Evolutionary conservation across 306 rosid genomes (phyloP).

Genomic region (Glycyrrhiza uralensis): DNA sequence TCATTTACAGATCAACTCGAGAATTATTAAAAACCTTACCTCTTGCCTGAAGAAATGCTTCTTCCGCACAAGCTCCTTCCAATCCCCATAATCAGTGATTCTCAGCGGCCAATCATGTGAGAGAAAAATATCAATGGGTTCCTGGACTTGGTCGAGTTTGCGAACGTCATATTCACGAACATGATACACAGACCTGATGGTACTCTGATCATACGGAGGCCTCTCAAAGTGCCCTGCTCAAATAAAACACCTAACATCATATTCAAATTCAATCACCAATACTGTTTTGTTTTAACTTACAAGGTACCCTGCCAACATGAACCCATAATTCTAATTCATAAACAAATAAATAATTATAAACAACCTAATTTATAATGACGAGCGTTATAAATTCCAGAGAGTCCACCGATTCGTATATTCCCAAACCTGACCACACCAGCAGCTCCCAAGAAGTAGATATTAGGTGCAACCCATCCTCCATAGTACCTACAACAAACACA

Average conservation of each 20-base stretch:
- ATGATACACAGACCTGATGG: conserved; percentile 79
- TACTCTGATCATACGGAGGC: conserved; percentile 75
- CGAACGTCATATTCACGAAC: conserved; percentile 88
- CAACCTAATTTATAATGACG: conserved; percentile 70
- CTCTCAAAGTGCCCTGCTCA: conserved; percentile 87
- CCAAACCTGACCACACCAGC: conserved; percentile 94
- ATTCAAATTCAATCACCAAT: conserved; percentile 7
- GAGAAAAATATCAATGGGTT: conserved; percentile 76
- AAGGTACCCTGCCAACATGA: background rate
- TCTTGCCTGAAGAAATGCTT: conserved; percentile 64
- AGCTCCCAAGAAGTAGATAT: conserved; percentile 82
- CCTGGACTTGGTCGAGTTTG: conserved; percentile 78
- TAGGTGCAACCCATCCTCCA: conserved; percentile 99
- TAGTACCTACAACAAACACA: conserved; percentile 53
- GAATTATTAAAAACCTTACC: conserved; percentile 37
- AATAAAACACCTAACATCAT: conserved; percentile 14
- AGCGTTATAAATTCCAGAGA: conserved; percentile 85
- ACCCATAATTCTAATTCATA: conserved; percentile 4
- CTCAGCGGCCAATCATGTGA: conserved; percentile 97
- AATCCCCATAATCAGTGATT: conserved; percentile 85
- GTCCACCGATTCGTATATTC: conserved; percentile 82
- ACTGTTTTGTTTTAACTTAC: background rate
- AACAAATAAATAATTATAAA: conserved; percentile 17
- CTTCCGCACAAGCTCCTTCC: conserved; percentile 53
- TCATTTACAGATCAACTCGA: background rate